A percentile compares a stretch with the other conserved stretches of the same genome.
phyloP scores from a whole-genome alignment of 208 protist species.

The Trichomonas vaginalis region DNA sequence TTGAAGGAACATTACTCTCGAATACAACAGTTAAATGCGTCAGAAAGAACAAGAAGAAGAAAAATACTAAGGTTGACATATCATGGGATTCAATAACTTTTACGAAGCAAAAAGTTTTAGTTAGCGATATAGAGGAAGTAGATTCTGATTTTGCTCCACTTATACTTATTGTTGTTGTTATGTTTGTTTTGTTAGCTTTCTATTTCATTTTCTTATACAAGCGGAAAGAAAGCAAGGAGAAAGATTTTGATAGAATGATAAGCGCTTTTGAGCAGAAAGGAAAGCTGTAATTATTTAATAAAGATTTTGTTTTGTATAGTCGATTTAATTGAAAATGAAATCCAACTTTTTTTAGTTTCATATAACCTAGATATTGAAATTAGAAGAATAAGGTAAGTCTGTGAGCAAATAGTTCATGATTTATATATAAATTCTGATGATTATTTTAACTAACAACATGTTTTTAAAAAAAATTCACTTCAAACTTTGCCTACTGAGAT shows the following conservation, averaged over 20 bases:
- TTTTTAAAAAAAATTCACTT: too few relatives aligned
- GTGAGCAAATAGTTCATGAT: too few relatives aligned
- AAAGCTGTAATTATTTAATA: too few relatives aligned
- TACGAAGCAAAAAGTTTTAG: not conserved
- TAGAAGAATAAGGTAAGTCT: too few relatives aligned
- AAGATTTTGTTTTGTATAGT: too few relatives aligned
- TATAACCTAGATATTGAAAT: too few relatives aligned
- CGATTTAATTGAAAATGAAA: too few relatives aligned
- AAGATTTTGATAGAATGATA: not conserved
- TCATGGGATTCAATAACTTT: not conserved
- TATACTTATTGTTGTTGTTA: not conserved
- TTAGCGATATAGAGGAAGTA: not conserved
- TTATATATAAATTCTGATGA: too few relatives aligned
- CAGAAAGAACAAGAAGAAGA: not conserved
- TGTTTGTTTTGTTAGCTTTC: not conserved
- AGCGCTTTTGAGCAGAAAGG: not conserved
- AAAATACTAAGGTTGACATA: not conserved
- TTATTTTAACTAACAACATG: too few relatives aligned
- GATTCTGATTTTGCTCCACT: not conserved
- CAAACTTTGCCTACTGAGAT: too few relatives aligned
- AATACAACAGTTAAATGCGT: not conserved
- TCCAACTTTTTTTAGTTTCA: too few relatives aligned
- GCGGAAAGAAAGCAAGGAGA: not conserved
- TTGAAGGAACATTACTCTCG: not conserved
- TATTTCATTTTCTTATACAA: not conserved